Percentiles rank a stretch among this genome's conserved stretches.
Conservation (phyloP, 805 yeast genomes). For the Priceomyces melissophilus region DNA sequence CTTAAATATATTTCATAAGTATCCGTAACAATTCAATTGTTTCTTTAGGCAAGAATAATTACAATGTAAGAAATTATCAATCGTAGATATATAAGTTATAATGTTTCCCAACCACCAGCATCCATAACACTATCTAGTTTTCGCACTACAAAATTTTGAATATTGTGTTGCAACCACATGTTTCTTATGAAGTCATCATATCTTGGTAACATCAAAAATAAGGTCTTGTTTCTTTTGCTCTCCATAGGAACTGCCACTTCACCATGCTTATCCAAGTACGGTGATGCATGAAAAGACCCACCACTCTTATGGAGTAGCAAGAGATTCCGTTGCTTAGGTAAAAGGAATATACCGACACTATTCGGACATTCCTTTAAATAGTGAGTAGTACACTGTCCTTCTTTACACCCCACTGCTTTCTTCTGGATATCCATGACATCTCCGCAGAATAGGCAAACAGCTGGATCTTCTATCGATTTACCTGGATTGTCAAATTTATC, state of each 20-base stretch:
- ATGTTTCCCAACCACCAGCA: conserved; percentile 94
- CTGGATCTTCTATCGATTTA: conserved; percentile 60
- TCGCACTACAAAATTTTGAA: conserved; percentile 74
- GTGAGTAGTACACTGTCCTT: conserved; percentile 83
- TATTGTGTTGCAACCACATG: conserved; percentile 76
- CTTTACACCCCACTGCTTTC: conserved; percentile 46
- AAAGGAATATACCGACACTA: conserved; percentile 65
- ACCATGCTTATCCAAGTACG: conserved; percentile 83
- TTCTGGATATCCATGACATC: conserved; percentile 64
- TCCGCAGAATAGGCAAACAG: conserved; percentile 84
- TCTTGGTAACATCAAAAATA: conserved; percentile 56
- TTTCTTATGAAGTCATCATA: conserved; percentile 65
- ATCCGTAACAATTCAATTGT: no score
- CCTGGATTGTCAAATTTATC: conserved; percentile 39
- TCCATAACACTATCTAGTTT: conserved; percentile 76
- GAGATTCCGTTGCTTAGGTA: conserved; percentile 66
- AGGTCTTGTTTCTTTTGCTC: conserved; percentile 66
- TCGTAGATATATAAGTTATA: no score
- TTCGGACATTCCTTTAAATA: conserved; percentile 57
- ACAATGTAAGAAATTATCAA: no score
- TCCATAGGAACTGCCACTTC: conserved; percentile 64
- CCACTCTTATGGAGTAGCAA: conserved; percentile 65
- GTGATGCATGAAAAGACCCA: conserved; percentile 83
- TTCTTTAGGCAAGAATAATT: no score
- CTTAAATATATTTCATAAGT: no score